Evolutionary conservation across 2,329 filamentous ascomycete genomes (phyloP).

Genomic region (Alternaria sp.): DNA sequence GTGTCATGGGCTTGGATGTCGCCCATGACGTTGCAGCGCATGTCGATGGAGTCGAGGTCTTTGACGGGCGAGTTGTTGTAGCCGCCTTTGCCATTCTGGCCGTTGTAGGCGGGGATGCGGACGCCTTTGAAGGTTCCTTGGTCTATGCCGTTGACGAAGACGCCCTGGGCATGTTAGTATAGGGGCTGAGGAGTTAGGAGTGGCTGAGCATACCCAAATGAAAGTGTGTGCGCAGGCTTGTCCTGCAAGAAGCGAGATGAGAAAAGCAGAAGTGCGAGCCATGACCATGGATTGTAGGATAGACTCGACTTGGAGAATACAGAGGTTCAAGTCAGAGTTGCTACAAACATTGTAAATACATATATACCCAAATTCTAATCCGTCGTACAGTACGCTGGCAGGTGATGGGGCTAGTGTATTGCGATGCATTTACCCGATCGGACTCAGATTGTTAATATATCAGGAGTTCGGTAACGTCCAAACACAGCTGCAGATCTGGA

Average conservation of each 20-base stretch:
- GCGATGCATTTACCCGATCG: conserved; percentile 25
- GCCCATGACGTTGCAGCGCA: conserved; percentile 51
- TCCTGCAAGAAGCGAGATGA: conserved; percentile 24
- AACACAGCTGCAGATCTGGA: conserved; percentile 1
- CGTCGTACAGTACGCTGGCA: neutral
- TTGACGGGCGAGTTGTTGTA: conserved; percentile 52
- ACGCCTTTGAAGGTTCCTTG: conserved; percentile 39
- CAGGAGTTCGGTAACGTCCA: neutral
- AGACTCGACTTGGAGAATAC: neutral
- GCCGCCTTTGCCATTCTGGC: conserved; percentile 40
- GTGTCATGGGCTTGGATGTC: conserved; percentile 46
- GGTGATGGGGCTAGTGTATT: conserved; percentile 14
- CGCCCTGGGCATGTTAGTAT: conserved; percentile 21
- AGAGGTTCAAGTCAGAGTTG: neutral
- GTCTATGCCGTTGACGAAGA: conserved; percentile 41
- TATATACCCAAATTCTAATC: neutral
- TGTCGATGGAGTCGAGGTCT: conserved; percentile 47
- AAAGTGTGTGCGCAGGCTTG: conserved; percentile 22
- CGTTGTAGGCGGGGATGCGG: conserved; percentile 44
- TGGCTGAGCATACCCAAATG: no score
- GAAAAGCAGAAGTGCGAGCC: conserved; percentile 13
- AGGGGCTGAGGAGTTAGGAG: rapidly evolving
- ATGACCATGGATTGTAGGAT: conserved; percentile 7
- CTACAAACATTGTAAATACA: neutral
- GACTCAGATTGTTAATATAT: conserved; percentile 26